Conservation (phyloP, 2,329 filamentous ascomycete species). For the Passalora sequoiae region DNA sequence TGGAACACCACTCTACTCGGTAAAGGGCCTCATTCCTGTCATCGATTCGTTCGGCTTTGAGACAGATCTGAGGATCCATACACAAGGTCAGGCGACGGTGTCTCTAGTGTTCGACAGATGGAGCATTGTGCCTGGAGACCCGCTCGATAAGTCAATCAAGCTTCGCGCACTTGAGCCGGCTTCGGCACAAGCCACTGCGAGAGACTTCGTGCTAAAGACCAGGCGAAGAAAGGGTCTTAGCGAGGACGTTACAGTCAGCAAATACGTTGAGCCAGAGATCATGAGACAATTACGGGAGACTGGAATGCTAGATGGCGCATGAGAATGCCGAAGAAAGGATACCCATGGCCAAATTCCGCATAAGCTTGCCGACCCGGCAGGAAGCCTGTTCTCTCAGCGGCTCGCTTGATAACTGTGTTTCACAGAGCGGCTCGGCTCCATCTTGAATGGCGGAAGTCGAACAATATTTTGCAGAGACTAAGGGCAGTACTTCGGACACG, state of each 20-base stretch:
- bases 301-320: slow-evolving; percentile 57
- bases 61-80: slow-evolving; percentile 93
- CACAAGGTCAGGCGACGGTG: slow-evolving; percentile 84
- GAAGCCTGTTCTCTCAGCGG: not conserved
- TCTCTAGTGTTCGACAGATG: slow-evolving; percentile 92
- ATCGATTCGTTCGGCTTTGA: slow-evolving; percentile 98
- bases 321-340: not conserved
- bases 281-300: slow-evolving; percentile 84
- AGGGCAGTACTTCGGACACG: slow-evolving; percentile 4
- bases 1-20: slow-evolving; percentile 87
- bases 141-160: slow-evolving; percentile 79
- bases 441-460: not conserved
- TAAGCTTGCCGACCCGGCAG: not conserved
- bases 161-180: slow-evolving; percentile 82
- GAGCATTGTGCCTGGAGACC: slow-evolving; percentile 93
- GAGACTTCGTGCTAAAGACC: slow-evolving; percentile 97
- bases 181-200: slow-evolving; percentile 77
- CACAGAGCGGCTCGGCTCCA: not conserved
- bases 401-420: not conserved
- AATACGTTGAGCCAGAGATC: slow-evolving; percentile 92
- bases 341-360: not conserved
- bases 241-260: slow-evolving; percentile 92
- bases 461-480: not conserved
- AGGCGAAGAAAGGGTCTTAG: slow-evolving; percentile 86
- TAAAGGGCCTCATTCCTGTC: slow-evolving; percentile 85